A percentile compares a stretch with the other conserved stretches of the same genome.
These are phyloP conservation scores for Acacia melanoxylon DNA, from an alignment of 306 rosid genomes.

Conservation along the genomic window DNA sequence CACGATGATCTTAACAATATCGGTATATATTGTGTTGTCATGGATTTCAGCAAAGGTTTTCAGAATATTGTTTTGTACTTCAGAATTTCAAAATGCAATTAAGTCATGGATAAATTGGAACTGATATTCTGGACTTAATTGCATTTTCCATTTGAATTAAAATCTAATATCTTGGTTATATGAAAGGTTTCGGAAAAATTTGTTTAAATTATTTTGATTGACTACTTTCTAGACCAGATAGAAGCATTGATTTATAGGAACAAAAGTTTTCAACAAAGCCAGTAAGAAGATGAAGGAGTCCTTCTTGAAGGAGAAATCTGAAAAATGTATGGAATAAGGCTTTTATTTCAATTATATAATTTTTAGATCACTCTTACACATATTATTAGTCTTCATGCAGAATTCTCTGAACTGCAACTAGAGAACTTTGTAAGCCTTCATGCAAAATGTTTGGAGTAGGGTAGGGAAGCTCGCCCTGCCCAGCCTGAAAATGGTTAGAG, in stretches of 20 bases:
- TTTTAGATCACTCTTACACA: background rate
- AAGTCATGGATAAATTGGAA: background rate
- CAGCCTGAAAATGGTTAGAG: no score
- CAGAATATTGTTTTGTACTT: no score
- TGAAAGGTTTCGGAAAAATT: background rate
- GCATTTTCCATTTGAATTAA: background rate
- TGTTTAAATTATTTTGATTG: slow-evolving; percentile 2
- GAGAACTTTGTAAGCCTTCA: background rate
- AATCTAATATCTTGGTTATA: background rate
- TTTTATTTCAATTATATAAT: background rate
- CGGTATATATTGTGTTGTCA: no score
- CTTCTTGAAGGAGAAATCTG: background rate
- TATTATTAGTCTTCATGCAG: background rate
- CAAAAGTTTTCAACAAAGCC: background rate
- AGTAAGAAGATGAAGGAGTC: background rate
- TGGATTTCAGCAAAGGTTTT: no score
- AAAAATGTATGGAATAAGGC: background rate
- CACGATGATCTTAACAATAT: slow-evolving; percentile 11
- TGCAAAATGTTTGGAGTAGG: background rate
- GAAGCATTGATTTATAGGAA: background rate
- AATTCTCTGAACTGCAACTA: background rate
- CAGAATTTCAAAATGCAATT: no score
- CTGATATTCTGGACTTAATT: background rate
- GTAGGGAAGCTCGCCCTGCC: no score
- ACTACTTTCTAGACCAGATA: background rate